Evolutionary conservation across 2,329 filamentous ascomycete genomes (phyloP), one percentile per base, ranked within the genome.

Genomic region (Ophiostoma montium): DNA sequence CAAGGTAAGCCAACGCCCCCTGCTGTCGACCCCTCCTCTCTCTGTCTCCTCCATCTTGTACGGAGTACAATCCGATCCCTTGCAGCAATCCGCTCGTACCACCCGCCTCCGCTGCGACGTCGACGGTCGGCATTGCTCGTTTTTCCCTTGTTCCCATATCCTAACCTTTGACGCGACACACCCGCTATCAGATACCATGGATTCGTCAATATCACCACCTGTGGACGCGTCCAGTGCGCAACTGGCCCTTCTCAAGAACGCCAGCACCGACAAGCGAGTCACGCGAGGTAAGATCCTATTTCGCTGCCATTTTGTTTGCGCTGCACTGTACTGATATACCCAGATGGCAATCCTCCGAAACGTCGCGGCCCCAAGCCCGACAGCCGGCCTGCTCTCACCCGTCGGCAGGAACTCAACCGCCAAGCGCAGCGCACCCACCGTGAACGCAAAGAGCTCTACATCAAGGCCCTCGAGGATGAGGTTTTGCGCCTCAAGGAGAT

Each of bases 371-470:
- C 92, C 0, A 96, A 96, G 63, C 92, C 92, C 18, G 92, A 96
- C 64, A 94, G 85, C 70, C 95, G 94, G 62, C 92, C 92, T 16
- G 90, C 92, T 41, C 69, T 95, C 59, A 96, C 90, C 18, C 76
- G 90, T 54, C 79, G 90, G 55, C 92, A 96, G 62, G 90, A 96
- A 65, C 70, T 96, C 53, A 96, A 96, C 62, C 79, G 92, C 55
- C 90, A 96, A 68, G 92, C 92, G 30, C 92, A 49, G 61, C 95
- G 92, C 61, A 96, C 92, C 16, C 92, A 98, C 65, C 87, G 92
- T 50, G 92, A 96, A 67, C 80, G 92, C 57, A 96, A 96, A 64
- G 92, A 96, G 66, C 76, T 88, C 58, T 96, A 96, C 64, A 94
- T 95, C 70, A 94, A 94, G 64, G 80, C 85, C 11, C 76, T 96